Conservation (phyloP, 2,329 filamentous ascomycete species). For the Trichoderma cornu-damae region DNA sequence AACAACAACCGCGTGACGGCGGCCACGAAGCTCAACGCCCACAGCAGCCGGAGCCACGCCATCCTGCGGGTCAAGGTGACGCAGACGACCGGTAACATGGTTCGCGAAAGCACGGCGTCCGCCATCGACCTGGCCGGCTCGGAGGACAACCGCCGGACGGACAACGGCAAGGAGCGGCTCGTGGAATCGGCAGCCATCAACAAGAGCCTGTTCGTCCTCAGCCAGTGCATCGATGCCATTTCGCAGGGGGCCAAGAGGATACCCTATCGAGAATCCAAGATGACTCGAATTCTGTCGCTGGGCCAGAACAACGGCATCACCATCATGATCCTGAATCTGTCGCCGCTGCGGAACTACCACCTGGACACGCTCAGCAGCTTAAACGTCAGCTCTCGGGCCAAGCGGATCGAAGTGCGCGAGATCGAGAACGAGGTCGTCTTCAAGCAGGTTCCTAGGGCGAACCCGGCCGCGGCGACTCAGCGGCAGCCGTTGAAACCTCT, state of each 20-base stretch:
- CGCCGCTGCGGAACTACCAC: constrained; percentile 87
- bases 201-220: constrained; percentile 91
- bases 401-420: constrained; percentile 92
- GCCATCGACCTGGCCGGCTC: constrained; percentile 94
- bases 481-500: constrained; percentile 78
- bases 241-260: constrained; percentile 69
- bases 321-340: constrained; percentile 93
- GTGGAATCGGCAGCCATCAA: constrained; percentile 97
- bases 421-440: constrained; percentile 94
- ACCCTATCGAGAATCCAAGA: constrained; percentile 92
- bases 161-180: constrained; percentile 86
- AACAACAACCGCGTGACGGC: constrained; percentile 88
- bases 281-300: constrained; percentile 88
- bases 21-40: constrained; percentile 85
- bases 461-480: constrained; percentile 38
- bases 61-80: constrained; percentile 86
- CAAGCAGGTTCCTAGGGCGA: constrained; percentile 63
- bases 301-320: constrained; percentile 95
- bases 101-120: constrained; percentile 75
- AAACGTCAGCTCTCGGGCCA: constrained; percentile 91
- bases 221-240: constrained; percentile 94
- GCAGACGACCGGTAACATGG: constrained; percentile 63
- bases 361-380: constrained; percentile 89
- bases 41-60: constrained; percentile 84
- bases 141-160: constrained; percentile 89